Conservation (phyloP, 805 yeast species). For the Lachancea meyersii region DNA sequence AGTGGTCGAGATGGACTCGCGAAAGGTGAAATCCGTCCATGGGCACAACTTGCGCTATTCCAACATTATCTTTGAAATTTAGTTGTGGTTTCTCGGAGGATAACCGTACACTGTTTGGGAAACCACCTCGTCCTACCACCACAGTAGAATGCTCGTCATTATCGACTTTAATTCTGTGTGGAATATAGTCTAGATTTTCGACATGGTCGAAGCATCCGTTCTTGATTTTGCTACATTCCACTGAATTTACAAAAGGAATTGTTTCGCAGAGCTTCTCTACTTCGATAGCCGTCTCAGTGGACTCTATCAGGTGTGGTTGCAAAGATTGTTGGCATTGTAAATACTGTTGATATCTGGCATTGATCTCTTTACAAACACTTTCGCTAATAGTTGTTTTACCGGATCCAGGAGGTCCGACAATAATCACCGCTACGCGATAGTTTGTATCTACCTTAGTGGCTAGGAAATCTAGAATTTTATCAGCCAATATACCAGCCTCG, state of each 20-base stretch:
- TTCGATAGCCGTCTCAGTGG: neutral
- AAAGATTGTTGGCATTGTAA: slow-evolving; percentile 3
- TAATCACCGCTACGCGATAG: slow-evolving; percentile 48
- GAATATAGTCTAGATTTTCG: slow-evolving; percentile 20
- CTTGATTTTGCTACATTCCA: slow-evolving; percentile 8
- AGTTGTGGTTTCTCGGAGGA: neutral
- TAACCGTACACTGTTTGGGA: slow-evolving; percentile 23
- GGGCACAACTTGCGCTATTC: slow-evolving; percentile 45
- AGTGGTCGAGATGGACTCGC: slow-evolving; percentile 38
- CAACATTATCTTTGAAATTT: slow-evolving; percentile 12
- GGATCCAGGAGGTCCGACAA: slow-evolving; percentile 80
- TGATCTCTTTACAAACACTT: slow-evolving; percentile 39
- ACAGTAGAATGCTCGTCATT: slow-evolving; percentile 18
- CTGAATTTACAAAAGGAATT: slow-evolving; percentile 5
- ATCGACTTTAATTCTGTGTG: slow-evolving; percentile 21
- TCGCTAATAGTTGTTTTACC: slow-evolving; percentile 71
- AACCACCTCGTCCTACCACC: slow-evolving; percentile 28
- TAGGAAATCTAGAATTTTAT: slow-evolving; percentile 29
- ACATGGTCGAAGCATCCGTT: slow-evolving; percentile 16
- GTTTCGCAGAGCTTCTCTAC: slow-evolving; percentile 8
- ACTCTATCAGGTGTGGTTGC: slow-evolving; percentile 7
- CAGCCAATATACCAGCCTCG: slow-evolving; percentile 27
- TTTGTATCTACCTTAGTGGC: slow-evolving; percentile 19
- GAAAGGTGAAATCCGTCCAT: slow-evolving; percentile 80
- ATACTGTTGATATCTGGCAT: slow-evolving; percentile 21